These are phyloP conservation scores for Neoboletus brunneissimus DNA, from an alignment of 768 basidiomycete species.

Conservation along the genomic window DNA sequence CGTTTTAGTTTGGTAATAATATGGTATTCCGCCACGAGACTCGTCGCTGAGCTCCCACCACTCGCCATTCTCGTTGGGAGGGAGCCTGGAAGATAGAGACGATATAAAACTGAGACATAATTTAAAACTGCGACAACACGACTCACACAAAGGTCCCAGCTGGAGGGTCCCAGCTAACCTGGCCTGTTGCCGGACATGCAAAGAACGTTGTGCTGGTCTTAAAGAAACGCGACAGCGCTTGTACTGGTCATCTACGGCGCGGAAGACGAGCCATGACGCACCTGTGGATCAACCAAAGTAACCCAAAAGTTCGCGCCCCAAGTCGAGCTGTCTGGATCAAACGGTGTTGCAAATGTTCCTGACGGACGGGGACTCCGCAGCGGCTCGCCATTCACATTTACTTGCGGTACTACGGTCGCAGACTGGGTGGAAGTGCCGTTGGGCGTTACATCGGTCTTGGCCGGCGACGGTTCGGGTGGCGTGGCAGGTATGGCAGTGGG, in stretches of 20 bases:
- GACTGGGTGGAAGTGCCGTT: constrained; percentile 11
- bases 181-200: constrained; percentile 89
- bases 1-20: constrained; percentile 93
- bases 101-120: constrained; percentile 10
- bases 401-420: constrained; percentile 31
- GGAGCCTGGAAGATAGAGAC: constrained; percentile 49
- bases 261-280: constrained; percentile 35
- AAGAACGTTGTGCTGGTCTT: constrained; percentile 73
- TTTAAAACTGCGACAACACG: constrained; percentile 15
- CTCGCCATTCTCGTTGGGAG: constrained; percentile 80
- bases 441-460: constrained; percentile 9
- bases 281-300: constrained; percentile 88
- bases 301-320: constrained; percentile 97
- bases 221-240: constrained; percentile 3
- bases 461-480: constrained; percentile 5
- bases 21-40: constrained; percentile 76
- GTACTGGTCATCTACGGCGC: constrained; percentile 7
- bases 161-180: constrained; percentile 93
- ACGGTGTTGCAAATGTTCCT: constrained; percentile 13
- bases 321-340: constrained; percentile 42
- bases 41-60: constrained; percentile 97
- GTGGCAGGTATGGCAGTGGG: background rate
- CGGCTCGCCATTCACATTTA: constrained; percentile 36
- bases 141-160: constrained; percentile 84
- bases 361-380: constrained; percentile 33